Base-by-base conservation (phyloP, 2,329 filamentous ascomycete genomes). In the Cryphonectria carpinicola region DNA sequence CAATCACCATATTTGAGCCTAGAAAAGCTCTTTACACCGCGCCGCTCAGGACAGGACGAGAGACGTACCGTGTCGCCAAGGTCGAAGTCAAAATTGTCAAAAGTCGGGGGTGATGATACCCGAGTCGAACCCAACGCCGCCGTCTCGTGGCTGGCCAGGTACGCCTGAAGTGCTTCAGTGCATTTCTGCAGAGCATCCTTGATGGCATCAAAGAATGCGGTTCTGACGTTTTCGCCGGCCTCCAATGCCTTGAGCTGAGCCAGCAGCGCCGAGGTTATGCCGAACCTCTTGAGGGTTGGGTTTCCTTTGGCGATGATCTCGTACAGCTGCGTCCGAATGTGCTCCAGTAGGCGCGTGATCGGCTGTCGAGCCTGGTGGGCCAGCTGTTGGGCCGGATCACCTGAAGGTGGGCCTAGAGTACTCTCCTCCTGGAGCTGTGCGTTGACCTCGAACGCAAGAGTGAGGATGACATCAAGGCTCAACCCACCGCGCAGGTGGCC, bases 311-410 rank as follows among this genome's bases (percentile, higher is more conserved):
- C 28, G 25, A 71, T 71, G 41, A 66, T 66, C 54, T 69, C 60
- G 22, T 66, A 61, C 3, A 71, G 56, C 54, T 71, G 70, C 39
- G 60, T 54, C 54, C 35, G 46, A 35, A 71, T 71, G 35, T 71
- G 62, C 39, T 71, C 63, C 14, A 71, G 52, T 5, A 35, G 39
- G 54, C 25, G 49, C 11, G 56, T 25, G 17, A 71, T 46, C 10
- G 70, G 70, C 52, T 49, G 37, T 58, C 70, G 66, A 28, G 61
- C 66, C 6, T 63, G 62, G 2, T 58, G 54, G 4, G 61, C 63
- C n/a, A 71, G 39, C 58, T 66, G 54, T 4, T 61, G 60, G 39
- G 62, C 66, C 22, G 70, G 70, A 41, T 71, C 70, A 19, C 19
- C 52, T 11, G 60, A 25, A 19, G 22, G 8, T 14, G n/a, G 14